Evolutionary conservation across 169 alveolate genomes (phyloP), one percentile per base, ranked within the genome.

Genomic region (Eimeria acervulina): DNA sequence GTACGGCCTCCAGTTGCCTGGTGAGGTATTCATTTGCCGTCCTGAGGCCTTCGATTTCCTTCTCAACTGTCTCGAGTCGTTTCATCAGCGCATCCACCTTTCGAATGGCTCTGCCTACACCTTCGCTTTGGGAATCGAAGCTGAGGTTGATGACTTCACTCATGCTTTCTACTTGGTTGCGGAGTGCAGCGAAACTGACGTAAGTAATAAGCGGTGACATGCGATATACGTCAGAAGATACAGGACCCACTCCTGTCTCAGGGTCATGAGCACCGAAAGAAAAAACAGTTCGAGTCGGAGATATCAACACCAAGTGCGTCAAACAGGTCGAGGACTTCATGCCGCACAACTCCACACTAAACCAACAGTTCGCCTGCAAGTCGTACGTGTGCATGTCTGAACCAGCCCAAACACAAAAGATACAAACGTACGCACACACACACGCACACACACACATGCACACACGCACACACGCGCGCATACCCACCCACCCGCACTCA

Each of bases 331-430:
- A 52, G 13, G 78, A 70, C 90, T n/a, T 44, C 78, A 91, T 36
- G 19, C 90, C 84, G 74, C 85, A 81, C 80, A 72, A 26, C 40
- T 51, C 84, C 28, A 91, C 36, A 19, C 84, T 31, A 51, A 91
- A 91, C 95, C 95, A 91, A 51, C 95, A 91, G 80, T 91, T 91
- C 40, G 95, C 95, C 81, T 91, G 95, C 95, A 91, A 31, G 84
- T 91, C 95, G 80, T 91, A 91, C 8, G 95, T 81, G 80, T 91
- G 68, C 89, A 91, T 76, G 63, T 91, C 95, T 91, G 95, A 12
- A 61, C 10, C 74, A 68, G 26, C 15, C 59, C n/a, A n/a, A n/a
- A n/a, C n/a, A n/a, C n/a, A n/a, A n/a, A n/a, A n/a, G n/a, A n/a
- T n/a, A 10, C 74, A 38, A n/a, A 47, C 68, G 12, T 47, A 44